Evolutionary conservation across 176 grass and related monocot species (phyloP).

Genomic region (Alloteropsis semialata): DNA sequence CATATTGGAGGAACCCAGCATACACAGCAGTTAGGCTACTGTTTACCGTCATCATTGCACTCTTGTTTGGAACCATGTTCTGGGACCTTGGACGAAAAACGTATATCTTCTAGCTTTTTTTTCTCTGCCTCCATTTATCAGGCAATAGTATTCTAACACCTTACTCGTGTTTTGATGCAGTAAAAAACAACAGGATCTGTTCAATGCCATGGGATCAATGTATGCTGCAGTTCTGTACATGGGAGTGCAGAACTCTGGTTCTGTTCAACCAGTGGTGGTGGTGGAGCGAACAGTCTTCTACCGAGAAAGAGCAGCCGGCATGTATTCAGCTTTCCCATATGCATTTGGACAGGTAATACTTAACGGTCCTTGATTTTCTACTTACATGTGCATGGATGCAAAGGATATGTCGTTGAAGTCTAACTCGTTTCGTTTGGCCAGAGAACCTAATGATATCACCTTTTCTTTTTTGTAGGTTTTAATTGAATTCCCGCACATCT

Average conservation of each 20-base stretch:
- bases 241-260: conserved; percentile 65
- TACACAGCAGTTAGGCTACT: conserved; percentile 74
- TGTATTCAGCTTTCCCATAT: conserved; percentile 96
- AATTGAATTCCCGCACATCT: conserved; percentile 72
- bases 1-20: conserved; percentile 84
- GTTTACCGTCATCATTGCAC: conserved; percentile 53
- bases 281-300: conserved; percentile 89
- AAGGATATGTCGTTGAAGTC: background rate
- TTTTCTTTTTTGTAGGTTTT: conserved; percentile 49
- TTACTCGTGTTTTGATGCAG: conserved; percentile 34
- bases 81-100: conserved; percentile 69
- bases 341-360: conserved; percentile 81
- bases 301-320: conserved; percentile 83
- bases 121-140: background rate
- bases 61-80: conserved; percentile 84
- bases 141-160: conserved; percentile 9
- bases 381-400: background rate
- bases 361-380: background rate
- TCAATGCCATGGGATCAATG: conserved; percentile 89
- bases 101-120: conserved; percentile 40
- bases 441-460: conserved; percentile 14
- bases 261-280: conserved; percentile 82
- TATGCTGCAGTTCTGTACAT: conserved; percentile 83
- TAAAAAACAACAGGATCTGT: conserved; percentile 52
- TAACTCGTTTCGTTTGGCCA: conserved; percentile 12